Percentiles rank a stretch among this genome's conserved stretches.
Conservation (phyloP, 345 rosid genomes). For the Erysimum cheiranthoides region DNA sequence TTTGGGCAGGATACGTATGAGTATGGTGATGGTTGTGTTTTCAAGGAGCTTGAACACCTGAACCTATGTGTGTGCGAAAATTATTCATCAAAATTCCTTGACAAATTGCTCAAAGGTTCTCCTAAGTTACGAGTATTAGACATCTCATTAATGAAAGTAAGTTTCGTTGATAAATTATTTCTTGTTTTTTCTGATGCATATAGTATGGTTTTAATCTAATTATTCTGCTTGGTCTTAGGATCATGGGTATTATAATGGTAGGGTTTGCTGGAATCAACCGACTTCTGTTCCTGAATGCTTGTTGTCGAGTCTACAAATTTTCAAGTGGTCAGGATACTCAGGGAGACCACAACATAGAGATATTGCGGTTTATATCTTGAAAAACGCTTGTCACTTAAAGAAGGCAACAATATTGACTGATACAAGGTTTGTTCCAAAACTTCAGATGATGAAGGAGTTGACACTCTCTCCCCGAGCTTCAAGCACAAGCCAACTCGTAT, state of each 20-base stretch:
- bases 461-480: conserved; percentile 14
- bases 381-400: too few relatives aligned
- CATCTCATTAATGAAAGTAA: background rate
- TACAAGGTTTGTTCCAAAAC: too few relatives aligned
- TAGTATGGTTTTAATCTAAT: background rate
- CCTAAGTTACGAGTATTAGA: conserved; percentile 17
- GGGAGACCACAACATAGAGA: too few relatives aligned
- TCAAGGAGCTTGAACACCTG: conserved; percentile 4
- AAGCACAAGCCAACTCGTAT: background rate
- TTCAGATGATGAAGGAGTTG: background rate
- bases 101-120: background rate
- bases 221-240: background rate
- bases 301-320: too few relatives aligned
- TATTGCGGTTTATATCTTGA: too few relatives aligned
- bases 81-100: background rate
- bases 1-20: background rate
- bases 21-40: conserved; percentile 9
- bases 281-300: too few relatives aligned
- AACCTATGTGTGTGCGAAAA: background rate
- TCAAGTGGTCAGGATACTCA: too few relatives aligned
- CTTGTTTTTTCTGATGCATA: background rate
- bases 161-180: background rate
- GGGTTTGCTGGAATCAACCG: too few relatives aligned
- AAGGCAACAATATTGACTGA: too few relatives aligned
- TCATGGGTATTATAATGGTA: background rate